phyloP scores from a whole-genome alignment of 306 rosid genomes.

The Lathyrus aphaca region DNA sequence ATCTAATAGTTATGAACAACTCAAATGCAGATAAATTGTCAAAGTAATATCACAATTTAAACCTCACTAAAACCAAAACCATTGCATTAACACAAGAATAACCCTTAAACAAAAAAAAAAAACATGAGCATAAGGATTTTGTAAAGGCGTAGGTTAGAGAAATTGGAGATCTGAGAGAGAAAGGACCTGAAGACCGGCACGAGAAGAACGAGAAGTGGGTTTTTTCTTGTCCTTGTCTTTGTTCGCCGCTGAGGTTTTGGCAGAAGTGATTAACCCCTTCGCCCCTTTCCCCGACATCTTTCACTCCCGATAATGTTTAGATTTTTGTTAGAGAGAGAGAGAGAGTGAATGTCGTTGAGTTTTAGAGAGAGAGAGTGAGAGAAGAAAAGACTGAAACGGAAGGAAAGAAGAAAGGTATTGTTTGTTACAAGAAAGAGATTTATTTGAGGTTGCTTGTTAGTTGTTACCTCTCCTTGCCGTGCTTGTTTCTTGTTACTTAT shows the following conservation, averaged over 20 bases:
- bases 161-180: conserved; percentile 35
- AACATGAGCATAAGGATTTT: too few species aligned
- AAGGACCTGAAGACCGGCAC: conserved; percentile 80
- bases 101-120: too few species aligned
- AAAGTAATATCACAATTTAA: too few species aligned
- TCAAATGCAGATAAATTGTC: too few species aligned
- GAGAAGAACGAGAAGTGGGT: conserved; percentile 76
- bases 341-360: too few species aligned
- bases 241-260: conserved; percentile 58
- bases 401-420: not conserved
- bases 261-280: conserved; percentile 59
- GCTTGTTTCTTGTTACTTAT: not conserved
- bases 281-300: conserved; percentile 88
- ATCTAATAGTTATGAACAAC: too few species aligned
- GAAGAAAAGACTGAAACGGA: not conserved
- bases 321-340: too few species aligned
- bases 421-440: not conserved
- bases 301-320: conserved; percentile 3
- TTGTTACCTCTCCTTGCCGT: not conserved
- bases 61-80: too few species aligned
- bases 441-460: conserved; percentile 1
- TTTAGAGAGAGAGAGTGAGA: not conserved
- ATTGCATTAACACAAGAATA: too few species aligned
- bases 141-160: not conserved
- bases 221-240: conserved; percentile 82